Evolutionary conservation across 2,329 filamentous ascomycete genomes (phyloP).

Genomic region (Fusarium concolor): DNA sequence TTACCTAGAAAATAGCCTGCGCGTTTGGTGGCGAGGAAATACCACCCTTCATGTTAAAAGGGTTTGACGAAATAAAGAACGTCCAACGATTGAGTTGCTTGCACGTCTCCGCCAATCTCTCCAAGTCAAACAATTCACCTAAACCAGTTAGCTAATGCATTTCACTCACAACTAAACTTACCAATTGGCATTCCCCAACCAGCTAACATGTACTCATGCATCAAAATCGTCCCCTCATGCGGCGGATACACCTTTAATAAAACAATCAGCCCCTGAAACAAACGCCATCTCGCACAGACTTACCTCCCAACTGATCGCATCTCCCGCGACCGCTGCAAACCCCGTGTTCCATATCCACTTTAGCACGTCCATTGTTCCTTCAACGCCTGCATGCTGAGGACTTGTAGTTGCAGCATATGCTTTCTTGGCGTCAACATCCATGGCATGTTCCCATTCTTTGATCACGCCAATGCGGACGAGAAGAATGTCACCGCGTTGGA

Average conservation of each 20-base stretch:
- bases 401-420: slow-evolving; percentile 49
- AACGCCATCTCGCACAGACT: slow-evolving; percentile 9
- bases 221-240: slow-evolving; percentile 13
- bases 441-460: slow-evolving; percentile 53
- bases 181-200: slow-evolving; percentile 59
- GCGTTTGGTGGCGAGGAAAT: slow-evolving; percentile 32
- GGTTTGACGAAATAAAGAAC: slow-evolving; percentile 63
- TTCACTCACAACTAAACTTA: not conserved
- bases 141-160: slow-evolving; percentile 3
- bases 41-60: slow-evolving; percentile 52
- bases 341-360: slow-evolving; percentile 68
- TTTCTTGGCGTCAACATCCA: slow-evolving; percentile 51
- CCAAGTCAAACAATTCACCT: slow-evolving; percentile 53
- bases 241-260: slow-evolving; percentile 40
- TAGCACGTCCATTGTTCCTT: slow-evolving; percentile 61
- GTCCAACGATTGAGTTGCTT: slow-evolving; percentile 61
- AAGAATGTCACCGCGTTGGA: slow-evolving; percentile 64
- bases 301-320: slow-evolving; percentile 65
- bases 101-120: slow-evolving; percentile 59
- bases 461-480: slow-evolving; percentile 66
- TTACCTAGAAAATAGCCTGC: slow-evolving; percentile 26
- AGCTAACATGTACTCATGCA: slow-evolving; percentile 61
- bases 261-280: not conserved
- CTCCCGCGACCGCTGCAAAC: slow-evolving; percentile 69
- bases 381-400: slow-evolving; percentile 56